These are phyloP conservation scores for Colletotrichum liriopes DNA, from an alignment of 2,329 filamentous ascomycete genomes.

Conservation along the genomic window DNA sequence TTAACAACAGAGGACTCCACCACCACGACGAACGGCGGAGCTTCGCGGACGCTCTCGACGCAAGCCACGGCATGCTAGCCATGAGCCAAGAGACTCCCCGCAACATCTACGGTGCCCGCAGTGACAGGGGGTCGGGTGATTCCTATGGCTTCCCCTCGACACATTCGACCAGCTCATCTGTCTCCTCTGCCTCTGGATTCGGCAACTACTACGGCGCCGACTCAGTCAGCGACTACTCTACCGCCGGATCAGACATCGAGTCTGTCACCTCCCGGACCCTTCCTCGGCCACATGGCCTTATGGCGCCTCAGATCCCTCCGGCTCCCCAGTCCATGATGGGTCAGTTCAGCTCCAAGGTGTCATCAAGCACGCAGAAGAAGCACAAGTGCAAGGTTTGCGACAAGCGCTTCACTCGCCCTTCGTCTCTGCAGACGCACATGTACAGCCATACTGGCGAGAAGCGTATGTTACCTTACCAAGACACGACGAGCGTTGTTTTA, in stretches of 20 bases:
- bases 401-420: constrained; percentile 95
- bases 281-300: constrained; percentile 79
- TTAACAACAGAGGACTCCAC: constrained; percentile 52
- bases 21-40: constrained; percentile 73
- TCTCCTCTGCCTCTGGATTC: constrained; percentile 92
- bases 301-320: constrained; percentile 77
- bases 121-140: constrained; percentile 81
- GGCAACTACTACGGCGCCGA: constrained; percentile 89
- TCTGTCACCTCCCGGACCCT: constrained; percentile 85
- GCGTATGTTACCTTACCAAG: constrained; percentile 75
- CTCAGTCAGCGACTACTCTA: constrained; percentile 94
- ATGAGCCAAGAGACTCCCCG: constrained; percentile 96
- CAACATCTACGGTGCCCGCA: constrained; percentile 84
- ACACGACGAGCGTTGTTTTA: not conserved
- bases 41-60: constrained; percentile 92
- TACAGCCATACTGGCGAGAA: constrained; percentile 99
- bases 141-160: constrained; percentile 92
- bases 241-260: constrained; percentile 88
- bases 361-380: constrained; percentile 97
- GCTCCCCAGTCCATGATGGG: constrained; percentile 98
- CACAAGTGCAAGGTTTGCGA: constrained; percentile 99
- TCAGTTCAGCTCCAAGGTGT: constrained; percentile 97
- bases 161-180: constrained; percentile 89
- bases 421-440: constrained; percentile 97
- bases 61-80: constrained; percentile 93